A percentile compares a stretch with the other conserved stretches of the same genome.
Evolutionary conservation across 352 stramenopile species (phyloP).

Genomic region (Hyaloperonospora brassicae): DNA sequence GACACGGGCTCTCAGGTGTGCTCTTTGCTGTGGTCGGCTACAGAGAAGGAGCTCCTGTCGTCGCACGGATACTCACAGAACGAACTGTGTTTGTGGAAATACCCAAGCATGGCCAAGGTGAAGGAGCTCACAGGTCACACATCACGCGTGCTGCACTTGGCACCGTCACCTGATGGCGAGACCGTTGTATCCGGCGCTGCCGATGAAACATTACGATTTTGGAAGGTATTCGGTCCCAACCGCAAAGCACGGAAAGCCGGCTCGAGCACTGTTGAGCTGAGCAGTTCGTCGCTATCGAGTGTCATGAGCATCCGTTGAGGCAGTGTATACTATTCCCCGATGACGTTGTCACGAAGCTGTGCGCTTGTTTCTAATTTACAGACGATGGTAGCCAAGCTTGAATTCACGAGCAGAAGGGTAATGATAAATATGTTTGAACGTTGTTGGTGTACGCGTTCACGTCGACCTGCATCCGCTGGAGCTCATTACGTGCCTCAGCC

Average conservation of each 20-base stretch:
- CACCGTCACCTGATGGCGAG: conserved; percentile 92
- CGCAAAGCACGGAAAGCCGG: conserved; percentile 61
- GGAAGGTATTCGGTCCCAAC: conserved; percentile 95
- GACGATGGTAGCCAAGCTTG: conserved; percentile 1
- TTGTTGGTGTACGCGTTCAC: too few relatives aligned
- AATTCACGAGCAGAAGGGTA: too few relatives aligned
- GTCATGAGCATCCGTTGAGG: conserved; percentile 80
- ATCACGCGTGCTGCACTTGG: conserved; percentile 93
- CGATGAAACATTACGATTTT: conserved; percentile 99
- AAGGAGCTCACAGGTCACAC: conserved; percentile 97
- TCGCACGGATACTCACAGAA: conserved; percentile 97
- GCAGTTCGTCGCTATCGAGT: conserved; percentile 59
- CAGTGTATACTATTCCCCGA: conserved; percentile 3
- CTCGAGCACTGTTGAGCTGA: conserved; percentile 43
- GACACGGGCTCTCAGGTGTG: conserved; percentile 98
- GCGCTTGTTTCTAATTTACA: conserved; percentile 9
- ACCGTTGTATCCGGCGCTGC: conserved; percentile 96
- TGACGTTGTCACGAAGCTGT: conserved; percentile 7
- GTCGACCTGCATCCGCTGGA: too few relatives aligned
- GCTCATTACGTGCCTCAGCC: too few relatives aligned
- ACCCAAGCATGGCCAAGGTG: conserved; percentile 96
- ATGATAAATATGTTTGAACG: too few relatives aligned
- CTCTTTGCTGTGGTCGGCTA: conserved; percentile 90
- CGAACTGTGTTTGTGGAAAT: conserved; percentile 98
- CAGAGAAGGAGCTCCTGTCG: conserved; percentile 93